phyloP scores from a whole-genome alignment of 805 yeast species.

The Starmerella apis region DNA sequence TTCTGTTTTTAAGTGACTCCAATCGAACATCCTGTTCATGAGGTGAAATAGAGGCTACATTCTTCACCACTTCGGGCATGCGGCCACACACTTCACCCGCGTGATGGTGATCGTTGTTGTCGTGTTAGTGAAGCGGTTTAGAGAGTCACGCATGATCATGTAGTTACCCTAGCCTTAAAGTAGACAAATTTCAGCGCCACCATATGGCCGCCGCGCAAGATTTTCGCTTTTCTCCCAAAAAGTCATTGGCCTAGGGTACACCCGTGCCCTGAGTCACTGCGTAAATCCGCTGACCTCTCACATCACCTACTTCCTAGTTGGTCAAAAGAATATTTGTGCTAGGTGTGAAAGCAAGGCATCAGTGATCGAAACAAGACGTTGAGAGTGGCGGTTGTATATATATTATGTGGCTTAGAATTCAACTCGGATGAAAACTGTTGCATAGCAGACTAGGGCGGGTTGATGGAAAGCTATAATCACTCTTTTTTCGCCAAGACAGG shows the following conservation, averaged over 20 bases:
- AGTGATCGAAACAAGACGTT: background rate
- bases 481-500: background rate
- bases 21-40: background rate
- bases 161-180: background rate
- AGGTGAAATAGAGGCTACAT: background rate
- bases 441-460: background rate
- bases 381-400: background rate
- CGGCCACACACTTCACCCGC: background rate
- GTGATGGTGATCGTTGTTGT: background rate
- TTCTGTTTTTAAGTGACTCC: constrained; percentile 52
- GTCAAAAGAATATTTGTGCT: background rate
- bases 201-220: background rate
- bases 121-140: background rate
- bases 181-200: background rate
- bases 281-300: background rate
- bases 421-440: background rate
- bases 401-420: background rate
- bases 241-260: constrained; percentile 3
- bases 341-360: background rate
- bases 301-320: constrained; percentile 2
- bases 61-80: constrained; percentile 15
- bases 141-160: background rate
- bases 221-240: background rate
- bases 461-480: background rate
- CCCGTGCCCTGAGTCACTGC: constrained; percentile 2